phyloP scores from a whole-genome alignment of 2,329 filamentous ascomycete genomes.

The Aspergillus arachidicola region DNA sequence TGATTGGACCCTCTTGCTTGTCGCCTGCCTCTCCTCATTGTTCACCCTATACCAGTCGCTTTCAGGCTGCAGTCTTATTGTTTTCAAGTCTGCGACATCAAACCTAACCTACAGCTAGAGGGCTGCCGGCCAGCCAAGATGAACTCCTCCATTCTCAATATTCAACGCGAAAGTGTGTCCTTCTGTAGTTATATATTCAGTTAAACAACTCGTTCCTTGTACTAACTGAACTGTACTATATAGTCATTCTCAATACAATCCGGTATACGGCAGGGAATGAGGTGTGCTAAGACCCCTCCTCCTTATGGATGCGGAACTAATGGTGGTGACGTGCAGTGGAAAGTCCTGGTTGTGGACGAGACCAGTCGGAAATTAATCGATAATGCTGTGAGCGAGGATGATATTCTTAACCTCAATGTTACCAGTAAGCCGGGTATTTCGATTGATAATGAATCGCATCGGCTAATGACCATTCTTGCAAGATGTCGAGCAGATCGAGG shows the following conservation, averaged over 20 bases:
- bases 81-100: constrained; percentile 13
- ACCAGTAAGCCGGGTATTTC: constrained; percentile 66
- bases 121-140: constrained; percentile 59
- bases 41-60: constrained; percentile 1
- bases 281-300: constrained; percentile 53
- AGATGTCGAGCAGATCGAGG: constrained; percentile 96
- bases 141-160: constrained; percentile 81
- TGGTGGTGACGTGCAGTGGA: constrained; percentile 68
- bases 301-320: constrained; percentile 33
- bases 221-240: neutral
- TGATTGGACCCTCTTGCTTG: constrained; percentile 3
- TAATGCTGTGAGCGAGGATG: constrained; percentile 91
- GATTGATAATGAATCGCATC: constrained; percentile 12
- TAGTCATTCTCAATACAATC: constrained; percentile 74
- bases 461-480: constrained; percentile 17
- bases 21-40: neutral
- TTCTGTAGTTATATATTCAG: neutral
- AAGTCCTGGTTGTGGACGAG: constrained; percentile 89
- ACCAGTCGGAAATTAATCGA: constrained; percentile 82
- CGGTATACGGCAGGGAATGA: constrained; percentile 79
- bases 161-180: constrained; percentile 73
- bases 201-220: neutral
- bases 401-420: constrained; percentile 94
- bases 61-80: constrained; percentile 12
- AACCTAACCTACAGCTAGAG: constrained; percentile 25